Base-by-base conservation (phyloP, 495 filamentous ascomycete genomes). In the Xylaria scruposa region DNA sequence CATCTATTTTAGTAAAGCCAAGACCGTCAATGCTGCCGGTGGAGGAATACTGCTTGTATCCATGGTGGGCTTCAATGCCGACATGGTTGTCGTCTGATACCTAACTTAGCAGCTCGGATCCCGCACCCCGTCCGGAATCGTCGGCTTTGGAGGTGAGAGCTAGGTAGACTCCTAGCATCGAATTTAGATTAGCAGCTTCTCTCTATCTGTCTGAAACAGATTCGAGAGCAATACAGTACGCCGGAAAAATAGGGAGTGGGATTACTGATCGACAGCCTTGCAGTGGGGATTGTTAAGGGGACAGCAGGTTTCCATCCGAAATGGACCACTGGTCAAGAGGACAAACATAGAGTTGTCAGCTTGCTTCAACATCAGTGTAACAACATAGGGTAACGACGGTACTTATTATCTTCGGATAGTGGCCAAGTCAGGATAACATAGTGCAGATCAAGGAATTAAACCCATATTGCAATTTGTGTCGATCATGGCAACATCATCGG, bases 391-490 rank as follows among this genome's bases (percentile, higher is more conserved):
- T n/a, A n/a, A n/a, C n/a, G 2, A 42, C 10, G 38, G 10, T 3
- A 42, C 38, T 66, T 26, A 53, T 7, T 7, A 38, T 66, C 53
- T 60, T 59, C 54, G 29, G 54, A 4, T 21, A 40, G 58, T 38
- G 26, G 42, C 3, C 61, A 17, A 31, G 40, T 47, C 42, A 24
- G 15, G 15, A 47, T 13, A 46, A 12, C 21, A 46, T 49, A 2
- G 15, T 17, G 12, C 12, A n/a, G 38, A 2, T 7, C 13, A 29
- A 19, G 42, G 31, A 46, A 38, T 53, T 38, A 15, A 53, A 38
- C 26, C 42, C 21, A 19, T 66, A 44, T 51, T 66, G 63, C 46
- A 51, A 51, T 51, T 38, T 21, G 31, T 29, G 44, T 24, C 63
- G 21, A 66, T 29, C 21, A 66, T 49, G 46, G 19, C 26, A 65